phyloP scores from a whole-genome alignment of 306 rosid species.

The Trifolium repens region DNA sequence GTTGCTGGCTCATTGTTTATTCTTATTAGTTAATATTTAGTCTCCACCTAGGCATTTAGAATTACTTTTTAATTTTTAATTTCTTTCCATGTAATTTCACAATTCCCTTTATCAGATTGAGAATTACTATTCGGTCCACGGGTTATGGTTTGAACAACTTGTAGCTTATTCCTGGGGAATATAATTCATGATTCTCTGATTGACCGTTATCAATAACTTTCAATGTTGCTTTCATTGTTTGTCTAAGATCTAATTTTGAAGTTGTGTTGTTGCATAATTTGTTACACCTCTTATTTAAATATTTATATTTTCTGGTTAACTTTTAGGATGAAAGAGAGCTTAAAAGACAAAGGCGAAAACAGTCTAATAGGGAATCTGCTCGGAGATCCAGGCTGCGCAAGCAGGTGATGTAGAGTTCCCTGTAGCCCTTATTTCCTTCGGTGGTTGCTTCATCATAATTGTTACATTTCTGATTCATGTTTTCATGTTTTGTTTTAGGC shows the following conservation, averaged over 20 bases:
- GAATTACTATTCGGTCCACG: background rate
- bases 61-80: background rate
- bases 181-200: background rate
- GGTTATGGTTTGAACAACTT: background rate
- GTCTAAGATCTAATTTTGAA: background rate
- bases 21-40: background rate
- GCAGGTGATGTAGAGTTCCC: conserved; percentile 61
- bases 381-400: conserved; percentile 97
- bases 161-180: background rate
- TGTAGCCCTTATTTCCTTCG: conserved; percentile 23
- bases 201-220: background rate
- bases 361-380: conserved; percentile 97
- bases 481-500: conserved; percentile 57
- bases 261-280: background rate
- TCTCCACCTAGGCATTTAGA: background rate
- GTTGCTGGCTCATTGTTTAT: background rate
- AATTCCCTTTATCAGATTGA: background rate
- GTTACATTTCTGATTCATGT: conserved; percentile 22
- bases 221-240: background rate
- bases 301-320: conserved; percentile 14
- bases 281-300: conserved; percentile 20
- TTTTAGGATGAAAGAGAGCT: conserved; percentile 94
- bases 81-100: background rate
- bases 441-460: conserved; percentile 33
- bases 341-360: conserved; percentile 94